These are phyloP conservation scores for Erysimum pusillum DNA, from an alignment of 441 rosid genomes.

Conservation along the genomic window DNA sequence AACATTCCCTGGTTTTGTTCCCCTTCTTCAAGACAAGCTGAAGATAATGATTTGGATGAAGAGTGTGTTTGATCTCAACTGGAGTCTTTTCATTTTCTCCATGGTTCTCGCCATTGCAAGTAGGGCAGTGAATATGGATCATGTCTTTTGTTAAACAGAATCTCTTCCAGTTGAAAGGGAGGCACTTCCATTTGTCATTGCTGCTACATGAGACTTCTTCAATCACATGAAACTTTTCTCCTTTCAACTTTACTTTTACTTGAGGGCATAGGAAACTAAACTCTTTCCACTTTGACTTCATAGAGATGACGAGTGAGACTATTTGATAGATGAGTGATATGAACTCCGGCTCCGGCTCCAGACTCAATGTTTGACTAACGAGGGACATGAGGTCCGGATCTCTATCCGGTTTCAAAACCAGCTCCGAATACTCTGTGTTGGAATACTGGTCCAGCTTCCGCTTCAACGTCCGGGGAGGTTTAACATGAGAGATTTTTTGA, in stretches of 20 bases:
- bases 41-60: slow-evolving; percentile 1
- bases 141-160: too few relatives aligned
- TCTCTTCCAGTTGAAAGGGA: not conserved
- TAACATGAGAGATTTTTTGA: not conserved
- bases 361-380: not conserved
- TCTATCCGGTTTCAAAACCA: too few relatives aligned
- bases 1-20: not conserved
- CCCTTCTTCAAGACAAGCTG: not conserved
- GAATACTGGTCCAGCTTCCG: too few relatives aligned
- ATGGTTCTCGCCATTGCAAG: not conserved
- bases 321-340: not conserved
- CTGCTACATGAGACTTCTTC: too few relatives aligned
- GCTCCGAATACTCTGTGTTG: too few relatives aligned
- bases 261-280: not conserved
- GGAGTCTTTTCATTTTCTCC: not conserved
- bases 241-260: not conserved
- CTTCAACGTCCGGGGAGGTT: too few relatives aligned
- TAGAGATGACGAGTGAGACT: not conserved
- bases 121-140: not conserved
- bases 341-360: not conserved
- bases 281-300: not conserved
- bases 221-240: not conserved
- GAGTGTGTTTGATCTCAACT: not conserved
- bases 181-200: not conserved
- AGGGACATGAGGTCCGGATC: not conserved